These are phyloP conservation scores for Tuber brumale DNA, from an alignment of 495 filamentous ascomycete species.

Conservation along the genomic window DNA sequence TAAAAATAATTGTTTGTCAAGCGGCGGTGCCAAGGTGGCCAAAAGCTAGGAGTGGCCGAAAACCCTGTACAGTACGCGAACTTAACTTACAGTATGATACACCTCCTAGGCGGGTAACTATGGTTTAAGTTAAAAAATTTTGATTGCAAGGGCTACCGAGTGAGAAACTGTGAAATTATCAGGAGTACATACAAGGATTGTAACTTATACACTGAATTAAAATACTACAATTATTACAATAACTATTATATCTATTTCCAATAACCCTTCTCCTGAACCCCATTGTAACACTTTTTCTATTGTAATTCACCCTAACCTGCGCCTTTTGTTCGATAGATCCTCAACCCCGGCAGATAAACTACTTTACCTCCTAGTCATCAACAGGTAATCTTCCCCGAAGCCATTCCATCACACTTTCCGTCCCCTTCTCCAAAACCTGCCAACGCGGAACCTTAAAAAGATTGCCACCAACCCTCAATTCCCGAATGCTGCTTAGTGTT, in stretches of 20 bases:
- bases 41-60: no score
- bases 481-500: slow-evolving; percentile 51
- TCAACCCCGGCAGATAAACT: neutral
- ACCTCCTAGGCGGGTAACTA: no score
- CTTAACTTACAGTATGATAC: no score
- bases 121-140: no score
- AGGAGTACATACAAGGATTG: neutral
- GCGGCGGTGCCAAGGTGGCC: no score
- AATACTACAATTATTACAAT: neutral
- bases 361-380: slow-evolving; percentile 44
- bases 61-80: no score
- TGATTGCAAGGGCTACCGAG: neutral
- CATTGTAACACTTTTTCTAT: slow-evolving; percentile 4
- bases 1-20: no score
- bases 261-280: neutral
- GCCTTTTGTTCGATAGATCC: neutral
- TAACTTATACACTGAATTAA: neutral
- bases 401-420: slow-evolving; percentile 78
- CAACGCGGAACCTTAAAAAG: slow-evolving; percentile 64
- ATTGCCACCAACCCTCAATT: slow-evolving; percentile 46
- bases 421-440: slow-evolving; percentile 79
- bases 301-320: neutral
- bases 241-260: neutral
- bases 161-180: neutral
- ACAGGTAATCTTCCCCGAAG: slow-evolving; percentile 68